phyloP scores from a whole-genome alignment of 495 filamentous ascomycete genomes.

The Elaphomyces granulatus region DNA sequence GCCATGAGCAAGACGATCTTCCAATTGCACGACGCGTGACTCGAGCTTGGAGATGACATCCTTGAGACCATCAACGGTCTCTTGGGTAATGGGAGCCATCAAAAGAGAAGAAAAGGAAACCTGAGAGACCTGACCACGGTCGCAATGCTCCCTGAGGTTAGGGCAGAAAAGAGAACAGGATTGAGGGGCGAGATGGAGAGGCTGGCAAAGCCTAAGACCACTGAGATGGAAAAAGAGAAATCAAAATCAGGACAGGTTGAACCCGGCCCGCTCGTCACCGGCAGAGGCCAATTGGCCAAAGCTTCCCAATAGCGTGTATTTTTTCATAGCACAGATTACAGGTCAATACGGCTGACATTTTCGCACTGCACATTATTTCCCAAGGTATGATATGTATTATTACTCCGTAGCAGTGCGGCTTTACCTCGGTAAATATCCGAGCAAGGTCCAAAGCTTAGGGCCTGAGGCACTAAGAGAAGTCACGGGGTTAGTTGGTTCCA shows the following conservation, averaged over 20 bases:
- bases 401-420: too few relatives aligned
- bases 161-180: conserved; percentile 12
- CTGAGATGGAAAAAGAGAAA: conserved; percentile 20
- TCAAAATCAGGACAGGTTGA: conserved; percentile 18
- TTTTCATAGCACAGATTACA: too few relatives aligned
- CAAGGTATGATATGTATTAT: too few relatives aligned
- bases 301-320: too few relatives aligned
- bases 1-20: conserved; percentile 44
- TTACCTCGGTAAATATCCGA: too few relatives aligned
- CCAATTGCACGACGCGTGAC: conserved; percentile 63
- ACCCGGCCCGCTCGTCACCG: conserved; percentile 12
- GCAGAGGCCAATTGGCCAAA: conserved; percentile 1
- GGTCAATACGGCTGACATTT: too few relatives aligned
- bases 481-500: too few relatives aligned
- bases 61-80: conserved; percentile 57
- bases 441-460: too few relatives aligned
- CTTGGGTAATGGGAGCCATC: conserved; percentile 79
- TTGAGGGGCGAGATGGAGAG: conserved; percentile 19
- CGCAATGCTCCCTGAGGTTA: conserved; percentile 7
- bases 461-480: too few relatives aligned
- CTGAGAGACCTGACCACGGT: conserved; percentile 21
- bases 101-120: conserved; percentile 15
- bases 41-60: conserved; percentile 73
- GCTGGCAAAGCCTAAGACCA: conserved; percentile 3
- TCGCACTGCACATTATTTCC: too few relatives aligned